phyloP scores from a whole-genome alignment of 106 monocot species.

The Hemerocallis citrina region DNA sequence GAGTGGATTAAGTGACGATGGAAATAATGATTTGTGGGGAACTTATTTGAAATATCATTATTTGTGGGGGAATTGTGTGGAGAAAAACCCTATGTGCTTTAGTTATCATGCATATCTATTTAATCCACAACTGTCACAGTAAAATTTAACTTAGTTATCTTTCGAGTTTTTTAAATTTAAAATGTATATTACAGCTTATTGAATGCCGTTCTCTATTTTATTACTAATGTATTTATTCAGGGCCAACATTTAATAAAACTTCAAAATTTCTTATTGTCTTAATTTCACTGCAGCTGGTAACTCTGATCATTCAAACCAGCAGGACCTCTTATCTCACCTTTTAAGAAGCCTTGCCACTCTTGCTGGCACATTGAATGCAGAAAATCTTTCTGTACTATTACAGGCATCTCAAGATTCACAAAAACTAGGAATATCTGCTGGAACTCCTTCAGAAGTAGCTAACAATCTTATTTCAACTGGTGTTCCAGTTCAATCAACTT shows the following conservation, averaged over 20 bases:
- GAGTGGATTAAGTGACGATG: too few species aligned
- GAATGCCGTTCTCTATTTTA: background rate
- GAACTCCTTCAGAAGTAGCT: slow-evolving; percentile 26
- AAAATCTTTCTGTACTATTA: slow-evolving; percentile 30
- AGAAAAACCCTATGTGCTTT: too few species aligned
- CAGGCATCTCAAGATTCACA: slow-evolving; percentile 46
- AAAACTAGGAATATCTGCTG: slow-evolving; percentile 29
- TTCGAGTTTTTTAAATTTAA: too few species aligned
- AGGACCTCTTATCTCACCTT: slow-evolving; percentile 58
- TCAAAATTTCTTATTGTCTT: background rate
- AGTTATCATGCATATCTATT: too few species aligned
- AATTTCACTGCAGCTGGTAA: slow-evolving; percentile 41
- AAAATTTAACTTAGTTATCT: too few species aligned
- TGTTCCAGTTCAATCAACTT: slow-evolving; percentile 12
- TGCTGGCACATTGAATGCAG: slow-evolving; percentile 45
- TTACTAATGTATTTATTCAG: background rate
- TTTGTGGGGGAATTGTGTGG: too few species aligned
- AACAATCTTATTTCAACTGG: slow-evolving; percentile 22
- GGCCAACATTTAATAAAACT: background rate
- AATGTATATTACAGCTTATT: too few species aligned
- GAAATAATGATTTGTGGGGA: too few species aligned
- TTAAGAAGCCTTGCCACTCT: slow-evolving; percentile 46
- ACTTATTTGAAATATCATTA: too few species aligned
- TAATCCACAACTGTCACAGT: too few species aligned
- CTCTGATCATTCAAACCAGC: slow-evolving; percentile 31